Evolutionary conservation across 2,329 filamentous ascomycete species (phyloP).

Genomic region (Furcasterigmium furcatum): DNA sequence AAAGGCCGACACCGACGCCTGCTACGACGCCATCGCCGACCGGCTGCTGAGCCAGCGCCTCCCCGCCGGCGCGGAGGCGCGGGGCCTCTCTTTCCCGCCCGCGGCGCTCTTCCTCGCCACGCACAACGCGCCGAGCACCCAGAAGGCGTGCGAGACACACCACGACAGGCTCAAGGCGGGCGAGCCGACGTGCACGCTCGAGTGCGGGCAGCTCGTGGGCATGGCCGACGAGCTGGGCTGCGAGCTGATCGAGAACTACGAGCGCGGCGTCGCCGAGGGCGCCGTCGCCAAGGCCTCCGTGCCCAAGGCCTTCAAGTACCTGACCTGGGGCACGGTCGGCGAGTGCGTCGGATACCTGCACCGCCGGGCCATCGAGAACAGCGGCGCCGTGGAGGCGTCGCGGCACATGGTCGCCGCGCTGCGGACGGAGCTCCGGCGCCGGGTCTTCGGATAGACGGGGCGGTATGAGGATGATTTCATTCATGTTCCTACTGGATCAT

Average conservation of each 20-base stretch:
- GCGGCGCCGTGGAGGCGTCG: constrained; percentile 21
- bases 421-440: constrained; percentile 21
- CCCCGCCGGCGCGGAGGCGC: constrained; percentile 26
- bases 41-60: constrained; percentile 1
- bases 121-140: constrained; percentile 42
- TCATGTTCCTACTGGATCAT: too few relatives aligned
- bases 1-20: constrained; percentile 48
- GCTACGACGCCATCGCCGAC: constrained; percentile 44
- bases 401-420: constrained; percentile 20
- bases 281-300: neutral
- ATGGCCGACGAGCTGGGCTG: constrained; percentile 57
- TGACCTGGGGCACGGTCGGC: constrained; percentile 32
- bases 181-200: constrained; percentile 30
- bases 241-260: constrained; percentile 36
- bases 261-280: constrained; percentile 16
- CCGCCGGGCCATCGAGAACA: constrained; percentile 33
- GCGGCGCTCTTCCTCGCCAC: constrained; percentile 49
- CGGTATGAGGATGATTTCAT: neutral
- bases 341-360: constrained; percentile 35
- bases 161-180: constrained; percentile 30
- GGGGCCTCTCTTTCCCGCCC: constrained; percentile 31
- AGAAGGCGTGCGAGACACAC: constrained; percentile 40
- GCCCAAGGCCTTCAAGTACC: constrained; percentile 32
- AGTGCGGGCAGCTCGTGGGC: constrained; percentile 51
- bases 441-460: constrained; percentile 15